Percentiles rank a stretch among this genome's conserved stretches.
Evolutionary conservation across 129 eudicot genomes (phyloP).

Genomic region (Pulicaria dysenterica): DNA sequence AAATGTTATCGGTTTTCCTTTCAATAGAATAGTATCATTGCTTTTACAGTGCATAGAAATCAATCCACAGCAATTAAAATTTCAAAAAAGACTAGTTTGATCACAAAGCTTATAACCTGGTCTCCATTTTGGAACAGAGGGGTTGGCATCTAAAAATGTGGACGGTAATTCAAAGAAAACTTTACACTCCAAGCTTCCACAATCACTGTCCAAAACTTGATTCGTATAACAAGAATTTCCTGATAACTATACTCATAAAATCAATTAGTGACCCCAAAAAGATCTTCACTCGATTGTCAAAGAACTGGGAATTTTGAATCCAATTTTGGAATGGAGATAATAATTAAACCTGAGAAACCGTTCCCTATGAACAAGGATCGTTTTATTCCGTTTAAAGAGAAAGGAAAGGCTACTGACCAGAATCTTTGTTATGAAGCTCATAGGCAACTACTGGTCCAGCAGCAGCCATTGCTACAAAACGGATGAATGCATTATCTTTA

Average conservation of each 20-base stretch:
- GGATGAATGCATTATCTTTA: slow-evolving; percentile 36
- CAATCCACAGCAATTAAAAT: background rate
- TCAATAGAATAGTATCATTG: background rate
- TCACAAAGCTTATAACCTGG: background rate
- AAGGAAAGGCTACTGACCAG: slow-evolving; percentile 37
- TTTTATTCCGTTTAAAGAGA: background rate
- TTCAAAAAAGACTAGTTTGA: background rate
- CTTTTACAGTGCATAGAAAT: background rate
- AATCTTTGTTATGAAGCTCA: slow-evolving; percentile 28
- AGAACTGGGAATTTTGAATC: background rate
- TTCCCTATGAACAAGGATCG: too few species aligned
- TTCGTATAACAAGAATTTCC: background rate
- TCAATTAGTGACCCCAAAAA: background rate
- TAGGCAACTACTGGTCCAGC: slow-evolving; percentile 60
- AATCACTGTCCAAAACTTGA: background rate
- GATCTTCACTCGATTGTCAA: background rate
- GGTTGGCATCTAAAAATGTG: background rate
- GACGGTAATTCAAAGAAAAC: background rate
- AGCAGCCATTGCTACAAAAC: slow-evolving; percentile 53
- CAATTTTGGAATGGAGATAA: background rate
- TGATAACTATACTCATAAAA: background rate
- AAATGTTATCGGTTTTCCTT: background rate
- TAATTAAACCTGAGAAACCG: background rate
- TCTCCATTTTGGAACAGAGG: background rate
- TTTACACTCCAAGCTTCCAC: background rate